phyloP scores from a whole-genome alignment of 306 rosid species.

The Prunus dulcis region DNA sequence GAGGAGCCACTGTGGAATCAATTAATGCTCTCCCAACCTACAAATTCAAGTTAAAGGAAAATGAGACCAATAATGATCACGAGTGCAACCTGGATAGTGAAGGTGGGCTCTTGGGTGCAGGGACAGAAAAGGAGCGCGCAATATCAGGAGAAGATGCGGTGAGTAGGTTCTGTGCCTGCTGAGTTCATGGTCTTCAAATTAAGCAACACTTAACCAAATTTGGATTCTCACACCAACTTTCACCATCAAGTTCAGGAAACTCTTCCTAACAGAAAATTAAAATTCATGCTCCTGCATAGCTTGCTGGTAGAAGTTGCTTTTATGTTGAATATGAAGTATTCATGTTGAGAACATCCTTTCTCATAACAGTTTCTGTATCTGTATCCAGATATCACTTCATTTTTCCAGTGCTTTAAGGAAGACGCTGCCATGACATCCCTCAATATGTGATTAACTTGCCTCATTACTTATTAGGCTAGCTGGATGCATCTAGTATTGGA shows the following conservation, averaged over 20 bases:
- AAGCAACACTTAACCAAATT: not conserved
- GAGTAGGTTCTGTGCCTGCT: constrained; percentile 30
- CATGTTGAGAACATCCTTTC: not conserved
- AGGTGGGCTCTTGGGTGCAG: constrained; percentile 66
- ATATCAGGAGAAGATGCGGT: constrained; percentile 85
- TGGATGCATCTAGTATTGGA: not conserved
- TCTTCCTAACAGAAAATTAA: not conserved
- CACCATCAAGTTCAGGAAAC: not conserved
- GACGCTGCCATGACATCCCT: not conserved
- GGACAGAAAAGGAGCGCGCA: constrained; percentile 58
- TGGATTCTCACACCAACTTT: not conserved
- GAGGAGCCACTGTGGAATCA: constrained; percentile 68
- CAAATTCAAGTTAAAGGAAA: constrained; percentile 60
- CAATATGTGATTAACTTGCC: not conserved
- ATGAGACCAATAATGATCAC: constrained; percentile 20
- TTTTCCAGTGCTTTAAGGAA: no score
- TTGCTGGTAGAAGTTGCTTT: not conserved
- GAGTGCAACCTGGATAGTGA: constrained; percentile 39
- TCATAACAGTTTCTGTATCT: not conserved
- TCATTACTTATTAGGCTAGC: not conserved
- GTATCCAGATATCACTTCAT: not conserved
- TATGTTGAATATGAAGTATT: not conserved
- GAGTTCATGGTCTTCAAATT: constrained; percentile 3
- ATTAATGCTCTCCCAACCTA: constrained; percentile 65
- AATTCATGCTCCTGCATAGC: no score